Evolutionary conservation across 352 stramenopile genomes (phyloP).

Genomic region (Pythium utonaiense): DNA sequence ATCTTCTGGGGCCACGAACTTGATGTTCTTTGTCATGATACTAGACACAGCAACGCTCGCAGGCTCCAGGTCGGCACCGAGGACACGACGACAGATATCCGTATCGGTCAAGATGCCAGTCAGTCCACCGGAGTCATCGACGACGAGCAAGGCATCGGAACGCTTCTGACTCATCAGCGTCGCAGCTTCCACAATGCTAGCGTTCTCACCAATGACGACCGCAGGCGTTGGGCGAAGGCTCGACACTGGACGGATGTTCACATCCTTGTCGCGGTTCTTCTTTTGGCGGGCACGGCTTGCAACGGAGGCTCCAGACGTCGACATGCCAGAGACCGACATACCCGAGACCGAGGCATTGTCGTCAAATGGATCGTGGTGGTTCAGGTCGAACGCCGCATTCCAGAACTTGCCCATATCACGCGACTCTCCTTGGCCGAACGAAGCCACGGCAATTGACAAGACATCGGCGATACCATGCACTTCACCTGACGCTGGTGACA

Average conservation of each 20-base stretch:
- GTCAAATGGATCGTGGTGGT: constrained; percentile 44
- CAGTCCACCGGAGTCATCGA: constrained; percentile 80
- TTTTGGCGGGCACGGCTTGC: constrained; percentile 65
- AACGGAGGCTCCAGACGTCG: constrained; percentile 38
- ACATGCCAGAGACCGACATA: constrained; percentile 52
- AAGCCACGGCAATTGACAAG: constrained; percentile 69
- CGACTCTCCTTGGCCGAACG: constrained; percentile 66
- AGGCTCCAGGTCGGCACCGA: constrained; percentile 84
- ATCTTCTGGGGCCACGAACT: constrained; percentile 93
- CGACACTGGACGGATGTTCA: constrained; percentile 76
- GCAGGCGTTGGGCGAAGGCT: constrained; percentile 74
- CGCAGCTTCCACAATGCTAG: constrained; percentile 87
- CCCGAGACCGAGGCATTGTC: constrained; percentile 32
- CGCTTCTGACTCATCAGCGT: constrained; percentile 91
- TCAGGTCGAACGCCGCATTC: constrained; percentile 65
- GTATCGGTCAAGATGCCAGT: constrained; percentile 96
- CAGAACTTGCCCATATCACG: constrained; percentile 78
- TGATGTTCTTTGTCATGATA: constrained; percentile 96
- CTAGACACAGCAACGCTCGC: constrained; percentile 64
- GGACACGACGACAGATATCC: constrained; percentile 92
- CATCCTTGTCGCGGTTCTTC: constrained; percentile 74
- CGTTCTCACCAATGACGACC: constrained; percentile 66
- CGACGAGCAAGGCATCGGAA: constrained; percentile 91
- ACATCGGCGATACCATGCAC: constrained; percentile 83
- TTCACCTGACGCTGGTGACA: constrained; percentile 63